Conservation (phyloP, 2,329 filamentous ascomycete species). For the Penicillium italicum region DNA sequence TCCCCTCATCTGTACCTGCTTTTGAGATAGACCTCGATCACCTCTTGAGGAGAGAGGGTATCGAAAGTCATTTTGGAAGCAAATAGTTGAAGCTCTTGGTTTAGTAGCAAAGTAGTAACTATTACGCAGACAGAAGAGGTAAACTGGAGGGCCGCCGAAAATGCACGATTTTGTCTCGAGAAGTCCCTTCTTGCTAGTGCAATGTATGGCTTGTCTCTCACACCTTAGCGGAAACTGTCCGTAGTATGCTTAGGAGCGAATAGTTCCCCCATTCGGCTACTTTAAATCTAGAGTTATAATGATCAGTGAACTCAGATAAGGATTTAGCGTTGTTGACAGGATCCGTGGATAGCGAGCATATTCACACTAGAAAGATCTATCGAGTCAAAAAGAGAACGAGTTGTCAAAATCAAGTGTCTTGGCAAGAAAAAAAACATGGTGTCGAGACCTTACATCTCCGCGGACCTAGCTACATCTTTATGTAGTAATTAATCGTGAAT, state of each 20-base stretch:
- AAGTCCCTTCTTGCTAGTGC: neutral
- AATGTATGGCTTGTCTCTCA: neutral
- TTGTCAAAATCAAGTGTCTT: constrained; percentile 9
- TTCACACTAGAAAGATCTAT: neutral
- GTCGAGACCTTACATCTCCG: neutral
- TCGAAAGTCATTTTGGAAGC: constrained; percentile 32
- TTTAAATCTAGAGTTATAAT: neutral
- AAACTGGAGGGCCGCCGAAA: too few relatives aligned
- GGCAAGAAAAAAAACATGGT: constrained; percentile 3
- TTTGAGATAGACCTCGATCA: constrained; percentile 51
- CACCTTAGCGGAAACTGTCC: neutral
- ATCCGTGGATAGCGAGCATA: neutral
- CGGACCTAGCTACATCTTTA: neutral
- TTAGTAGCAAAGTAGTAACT: neutral
- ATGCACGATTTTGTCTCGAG: too few relatives aligned
- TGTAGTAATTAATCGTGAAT: neutral
- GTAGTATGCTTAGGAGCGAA: neutral
- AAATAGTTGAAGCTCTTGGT: neutral
- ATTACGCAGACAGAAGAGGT: too few relatives aligned
- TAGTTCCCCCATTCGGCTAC: neutral
- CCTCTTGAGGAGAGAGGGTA: constrained; percentile 48
- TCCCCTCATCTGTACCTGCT: constrained; percentile 51
- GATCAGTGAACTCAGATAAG: constrained; percentile 1
- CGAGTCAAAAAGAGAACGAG: constrained; percentile 6
- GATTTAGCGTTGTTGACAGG: neutral